Evolutionary conservation across 2,329 filamentous ascomycete species (phyloP).

Genomic region (Lachnellula arida): DNA sequence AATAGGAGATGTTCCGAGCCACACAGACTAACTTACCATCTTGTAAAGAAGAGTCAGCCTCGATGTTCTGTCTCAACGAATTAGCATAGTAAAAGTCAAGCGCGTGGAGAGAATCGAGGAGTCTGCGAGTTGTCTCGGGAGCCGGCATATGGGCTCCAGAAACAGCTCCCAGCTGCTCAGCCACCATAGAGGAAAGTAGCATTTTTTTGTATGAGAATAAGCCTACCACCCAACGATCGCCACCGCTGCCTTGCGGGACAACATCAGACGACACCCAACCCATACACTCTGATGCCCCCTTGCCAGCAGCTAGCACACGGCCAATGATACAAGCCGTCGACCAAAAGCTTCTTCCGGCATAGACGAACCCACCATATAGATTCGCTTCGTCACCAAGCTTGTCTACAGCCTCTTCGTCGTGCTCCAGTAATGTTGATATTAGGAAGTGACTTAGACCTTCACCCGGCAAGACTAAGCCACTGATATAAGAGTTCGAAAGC

Average conservation of each 20-base stretch:
- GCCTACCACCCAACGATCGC: too few relatives aligned
- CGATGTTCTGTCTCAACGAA: conserved; percentile 50
- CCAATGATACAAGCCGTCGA: conserved; percentile 62
- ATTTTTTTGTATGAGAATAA: too few relatives aligned
- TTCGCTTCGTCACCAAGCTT: conserved; percentile 57
- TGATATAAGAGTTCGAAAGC: conserved; percentile 65
- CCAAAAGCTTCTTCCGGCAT: conserved; percentile 62
- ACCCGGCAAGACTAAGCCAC: conserved; percentile 60
- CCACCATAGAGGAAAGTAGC: too few relatives aligned
- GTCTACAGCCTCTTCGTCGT: conserved; percentile 55
- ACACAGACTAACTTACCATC: conserved; percentile 14
- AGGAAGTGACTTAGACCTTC: conserved; percentile 59
- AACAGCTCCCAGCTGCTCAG: too few relatives aligned
- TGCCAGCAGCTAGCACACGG: conserved; percentile 58
- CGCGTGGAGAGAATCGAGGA: too few relatives aligned
- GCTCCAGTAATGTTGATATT: conserved; percentile 62
- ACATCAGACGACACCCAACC: conserved; percentile 63
- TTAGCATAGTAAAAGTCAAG: too few relatives aligned
- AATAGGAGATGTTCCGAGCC: background rate
- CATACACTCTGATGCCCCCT: conserved; percentile 60
- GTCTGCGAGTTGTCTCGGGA: too few relatives aligned
- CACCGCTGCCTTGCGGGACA: conserved; percentile 39
- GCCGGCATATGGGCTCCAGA: too few relatives aligned
- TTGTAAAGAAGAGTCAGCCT: conserved; percentile 45
- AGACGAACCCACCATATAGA: conserved; percentile 60